These are phyloP conservation scores for Raphidocelis subcapitata DNA, from an alignment of 139 green algal species.

Conservation along the genomic window DNA sequence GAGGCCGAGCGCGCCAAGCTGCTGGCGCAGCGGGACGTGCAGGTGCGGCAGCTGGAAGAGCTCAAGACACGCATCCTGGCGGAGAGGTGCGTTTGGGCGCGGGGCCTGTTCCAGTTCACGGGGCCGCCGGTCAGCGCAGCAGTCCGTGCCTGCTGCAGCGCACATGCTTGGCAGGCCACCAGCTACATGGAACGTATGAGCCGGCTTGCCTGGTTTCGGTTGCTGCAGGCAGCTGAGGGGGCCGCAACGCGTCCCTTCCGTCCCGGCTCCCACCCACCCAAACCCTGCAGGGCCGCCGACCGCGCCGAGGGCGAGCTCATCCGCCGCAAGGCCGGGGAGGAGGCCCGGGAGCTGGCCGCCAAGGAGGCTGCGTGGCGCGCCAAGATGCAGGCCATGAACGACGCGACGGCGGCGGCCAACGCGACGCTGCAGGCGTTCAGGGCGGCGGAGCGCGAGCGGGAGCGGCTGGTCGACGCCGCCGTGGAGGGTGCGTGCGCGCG, in stretches of 20 bases:
- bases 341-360: slow-evolving; percentile 36
- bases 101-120: too few relatives aligned
- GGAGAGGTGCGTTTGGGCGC: slow-evolving; percentile 24
- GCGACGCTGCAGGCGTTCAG: slow-evolving; percentile 55
- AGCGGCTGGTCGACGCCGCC: slow-evolving; percentile 43
- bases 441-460: slow-evolving; percentile 40
- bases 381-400: slow-evolving; percentile 28
- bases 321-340: slow-evolving; percentile 34
- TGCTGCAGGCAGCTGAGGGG: too few relatives aligned
- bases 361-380: slow-evolving; percentile 40
- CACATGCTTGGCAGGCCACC: not conserved
- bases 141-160: not conserved
- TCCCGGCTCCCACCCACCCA: not conserved
- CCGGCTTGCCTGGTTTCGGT: too few relatives aligned
- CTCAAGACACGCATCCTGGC: slow-evolving; percentile 39
- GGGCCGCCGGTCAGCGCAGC: not conserved
- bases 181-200: too few relatives aligned
- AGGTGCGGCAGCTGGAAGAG: slow-evolving; percentile 68
- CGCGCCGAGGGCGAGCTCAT: slow-evolving; percentile 40
- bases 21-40: slow-evolving; percentile 57
- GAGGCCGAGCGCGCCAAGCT: slow-evolving; percentile 39
- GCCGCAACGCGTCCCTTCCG: too few relatives aligned
- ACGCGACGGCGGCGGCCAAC: slow-evolving; percentile 52
- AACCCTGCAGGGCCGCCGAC: slow-evolving; percentile 16
- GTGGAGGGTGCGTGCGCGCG: slow-evolving; percentile 41